These are phyloP conservation scores for Chiua virens DNA, from an alignment of 768 basidiomycete species.

Conservation along the genomic window DNA sequence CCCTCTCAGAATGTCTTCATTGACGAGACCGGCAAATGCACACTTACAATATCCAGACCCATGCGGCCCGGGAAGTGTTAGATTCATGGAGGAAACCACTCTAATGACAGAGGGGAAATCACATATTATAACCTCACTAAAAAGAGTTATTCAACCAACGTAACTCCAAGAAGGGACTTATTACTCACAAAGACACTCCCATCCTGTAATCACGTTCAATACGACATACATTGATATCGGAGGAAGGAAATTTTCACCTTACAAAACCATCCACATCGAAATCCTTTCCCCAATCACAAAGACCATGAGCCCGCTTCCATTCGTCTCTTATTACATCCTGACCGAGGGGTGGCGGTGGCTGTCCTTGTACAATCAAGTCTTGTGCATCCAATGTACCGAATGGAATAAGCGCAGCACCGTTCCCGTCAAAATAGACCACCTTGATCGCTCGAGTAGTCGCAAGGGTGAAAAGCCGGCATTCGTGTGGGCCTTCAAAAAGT, in stretches of 20 bases:
- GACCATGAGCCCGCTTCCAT: conserved; percentile 18
- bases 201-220: too few species aligned
- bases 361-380: conserved; percentile 33
- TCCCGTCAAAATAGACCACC: conserved; percentile 12
- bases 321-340: conserved; percentile 20
- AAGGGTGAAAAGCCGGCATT: conserved; percentile 5
- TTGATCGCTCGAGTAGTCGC: conserved; percentile 8
- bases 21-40: too few species aligned
- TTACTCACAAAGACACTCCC: too few species aligned
- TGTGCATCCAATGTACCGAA: conserved; percentile 35
- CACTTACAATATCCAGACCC: too few species aligned
- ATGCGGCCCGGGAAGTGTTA: too few species aligned
- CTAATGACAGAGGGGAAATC: too few species aligned
- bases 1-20: too few species aligned
- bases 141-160: too few species aligned
- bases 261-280: conserved; percentile 35
- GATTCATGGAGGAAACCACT: too few species aligned
- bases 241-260: conserved; percentile 16
- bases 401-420: conserved; percentile 9
- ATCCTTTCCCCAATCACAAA: conserved; percentile 34
- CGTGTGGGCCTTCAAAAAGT: background rate
- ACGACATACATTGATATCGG: too few species aligned
- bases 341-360: conserved; percentile 20
- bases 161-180: too few species aligned
- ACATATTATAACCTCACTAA: too few species aligned